Conservation (phyloP, 164 flowering plant species). For the Stephania japonica region DNA sequence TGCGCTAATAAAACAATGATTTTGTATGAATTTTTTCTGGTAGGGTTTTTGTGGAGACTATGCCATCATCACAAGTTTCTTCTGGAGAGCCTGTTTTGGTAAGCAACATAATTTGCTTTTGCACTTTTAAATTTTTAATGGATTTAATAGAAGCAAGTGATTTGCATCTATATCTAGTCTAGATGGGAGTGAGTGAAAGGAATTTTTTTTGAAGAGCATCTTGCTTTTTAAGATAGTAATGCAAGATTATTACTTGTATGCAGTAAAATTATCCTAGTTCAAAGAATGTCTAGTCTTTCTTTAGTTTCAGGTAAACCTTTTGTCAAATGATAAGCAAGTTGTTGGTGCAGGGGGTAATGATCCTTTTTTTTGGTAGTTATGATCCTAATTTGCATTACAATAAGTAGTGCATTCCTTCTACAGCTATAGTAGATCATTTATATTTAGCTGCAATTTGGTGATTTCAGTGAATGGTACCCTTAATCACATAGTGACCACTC, state of each 20-base stretch:
- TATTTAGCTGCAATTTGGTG: background rate
- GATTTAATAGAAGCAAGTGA: background rate
- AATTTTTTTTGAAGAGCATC: background rate
- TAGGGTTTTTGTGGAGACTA: slow-evolving; percentile 23
- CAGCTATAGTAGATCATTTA: background rate
- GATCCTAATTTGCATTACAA: background rate
- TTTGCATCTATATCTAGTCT: background rate
- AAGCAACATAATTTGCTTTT: background rate
- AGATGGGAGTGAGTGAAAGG: background rate
- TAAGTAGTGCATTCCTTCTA: background rate
- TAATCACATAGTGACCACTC: no score
- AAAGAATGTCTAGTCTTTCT: no score
- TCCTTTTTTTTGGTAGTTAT: no score
- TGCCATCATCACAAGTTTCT: slow-evolving; percentile 5
- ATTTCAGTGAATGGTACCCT: no score
- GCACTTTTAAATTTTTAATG: background rate
- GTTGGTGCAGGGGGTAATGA: no score
- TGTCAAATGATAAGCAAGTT: background rate
- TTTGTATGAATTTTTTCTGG: slow-evolving; percentile 1
- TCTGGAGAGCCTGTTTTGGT: slow-evolving; percentile 17
- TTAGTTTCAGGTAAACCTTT: background rate
- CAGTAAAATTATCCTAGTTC: no score
- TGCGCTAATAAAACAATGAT: background rate
- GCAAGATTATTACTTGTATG: background rate
- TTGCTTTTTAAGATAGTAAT: background rate